phyloP scores from a whole-genome alignment of 108 stramenopile species.

The Mediolabrus comicus region DNA sequence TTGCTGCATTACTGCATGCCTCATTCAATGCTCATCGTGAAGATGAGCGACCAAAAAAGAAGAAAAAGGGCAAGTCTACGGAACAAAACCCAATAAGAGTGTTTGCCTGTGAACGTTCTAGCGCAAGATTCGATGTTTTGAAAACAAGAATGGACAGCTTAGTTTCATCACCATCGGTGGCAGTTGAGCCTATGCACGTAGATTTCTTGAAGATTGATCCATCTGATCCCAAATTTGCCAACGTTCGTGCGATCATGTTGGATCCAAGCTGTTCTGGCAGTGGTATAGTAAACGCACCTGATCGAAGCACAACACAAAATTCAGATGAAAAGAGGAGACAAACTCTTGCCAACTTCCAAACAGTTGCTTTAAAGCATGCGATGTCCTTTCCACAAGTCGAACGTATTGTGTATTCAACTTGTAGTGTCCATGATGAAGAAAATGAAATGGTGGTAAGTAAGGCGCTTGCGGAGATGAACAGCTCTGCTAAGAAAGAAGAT shows the following conservation, averaged over 20 bases:
- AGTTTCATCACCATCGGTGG: conserved; percentile 19
- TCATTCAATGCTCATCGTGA: conserved; percentile 4
- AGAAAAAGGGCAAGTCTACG: conserved; percentile 10
- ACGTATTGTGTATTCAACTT: conserved; percentile 98
- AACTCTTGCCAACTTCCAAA: conserved; percentile 89
- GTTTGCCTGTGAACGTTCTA: conserved; percentile 90
- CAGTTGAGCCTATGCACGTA: conserved; percentile 51
- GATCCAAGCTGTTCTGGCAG: conserved; percentile 99
- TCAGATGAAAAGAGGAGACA: conserved; percentile 45
- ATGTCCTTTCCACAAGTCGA: conserved; percentile 85
- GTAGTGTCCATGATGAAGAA: conserved; percentile 92
- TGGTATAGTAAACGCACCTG: conserved; percentile 87
- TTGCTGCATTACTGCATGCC: conserved; percentile 78
- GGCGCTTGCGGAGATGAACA: conserved; percentile 56
- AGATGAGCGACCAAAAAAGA: not conserved
- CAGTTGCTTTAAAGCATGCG: conserved; percentile 86
- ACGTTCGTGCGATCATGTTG: conserved; percentile 86
- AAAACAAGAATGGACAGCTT: conserved; percentile 61
- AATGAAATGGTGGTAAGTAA: conserved; percentile 91
- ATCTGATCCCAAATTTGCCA: conserved; percentile 44
- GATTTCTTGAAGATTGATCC: conserved; percentile 88
- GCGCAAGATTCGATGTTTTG: conserved; percentile 72
- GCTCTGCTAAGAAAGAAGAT: conserved; percentile 15
- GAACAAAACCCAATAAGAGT: conserved; percentile 45
- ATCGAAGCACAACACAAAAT: conserved; percentile 51